A percentile compares a stretch with the other conserved stretches of the same genome.
Conservation (phyloP, 768 basidiomycete species). For the Boletales sp. region DNA sequence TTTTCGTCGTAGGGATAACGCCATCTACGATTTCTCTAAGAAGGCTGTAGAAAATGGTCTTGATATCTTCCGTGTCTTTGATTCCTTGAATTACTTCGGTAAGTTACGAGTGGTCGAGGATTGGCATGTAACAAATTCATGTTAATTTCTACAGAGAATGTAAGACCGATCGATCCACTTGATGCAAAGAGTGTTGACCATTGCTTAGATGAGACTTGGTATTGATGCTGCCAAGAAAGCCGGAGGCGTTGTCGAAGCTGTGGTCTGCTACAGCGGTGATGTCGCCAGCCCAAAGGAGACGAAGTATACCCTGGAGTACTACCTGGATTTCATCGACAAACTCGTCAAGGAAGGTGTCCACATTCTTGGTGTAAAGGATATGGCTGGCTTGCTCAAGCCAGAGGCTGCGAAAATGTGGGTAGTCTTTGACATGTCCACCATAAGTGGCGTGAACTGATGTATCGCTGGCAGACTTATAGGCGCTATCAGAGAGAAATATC, state of each 20-base stretch:
- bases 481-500: slow-evolving; percentile 93
- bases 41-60: slow-evolving; percentile 99
- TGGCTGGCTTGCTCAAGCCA: slow-evolving; percentile 96
- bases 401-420: slow-evolving; percentile 86
- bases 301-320: slow-evolving; percentile 97
- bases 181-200: slow-evolving; percentile 10
- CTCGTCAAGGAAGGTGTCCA: slow-evolving; percentile 95
- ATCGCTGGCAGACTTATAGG: slow-evolving; percentile 68
- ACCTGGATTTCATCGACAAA: slow-evolving; percentile 91
- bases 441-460: slow-evolving; percentile 1
- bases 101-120: slow-evolving; percentile 18
- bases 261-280: slow-evolving; percentile 98
- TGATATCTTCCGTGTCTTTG: slow-evolving; percentile 99
- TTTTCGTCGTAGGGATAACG: slow-evolving; percentile 69
- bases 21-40: slow-evolving; percentile 99
- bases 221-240: slow-evolving; percentile 99
- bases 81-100: slow-evolving; percentile 99
- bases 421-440: neutral
- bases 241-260: slow-evolving; percentile 96
- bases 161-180: slow-evolving; percentile 29
- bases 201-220: slow-evolving; percentile 83
- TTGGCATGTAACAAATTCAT: slow-evolving; percentile 2
- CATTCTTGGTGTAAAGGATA: slow-evolving; percentile 96
- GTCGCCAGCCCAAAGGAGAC: slow-evolving; percentile 91
- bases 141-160: slow-evolving; percentile 55